Evolutionary conservation across 164 flowering plant species (phyloP), one percentile per base, ranked within the genome.

Genomic region (Umbilicus rupestris): DNA sequence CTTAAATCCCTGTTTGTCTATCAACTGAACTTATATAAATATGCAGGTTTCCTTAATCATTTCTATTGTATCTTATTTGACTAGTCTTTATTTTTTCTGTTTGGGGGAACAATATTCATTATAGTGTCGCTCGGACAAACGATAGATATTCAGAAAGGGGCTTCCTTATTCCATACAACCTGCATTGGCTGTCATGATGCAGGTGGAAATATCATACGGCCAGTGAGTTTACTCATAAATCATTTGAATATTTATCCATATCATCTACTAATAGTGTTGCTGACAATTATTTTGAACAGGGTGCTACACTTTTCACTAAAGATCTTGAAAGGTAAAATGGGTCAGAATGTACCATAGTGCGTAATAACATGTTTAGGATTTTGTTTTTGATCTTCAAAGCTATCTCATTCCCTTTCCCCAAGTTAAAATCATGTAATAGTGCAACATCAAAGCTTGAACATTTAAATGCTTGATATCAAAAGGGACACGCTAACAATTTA

Each of bases 151-250:
- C 80, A 81, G 55, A 82, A 74, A 75, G 97, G 96, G 68, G 88
- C 84, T 7, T 52, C 85, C 20, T 72, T 90, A 76, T 88, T 88
- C 73, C 33, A 72, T 2, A 82, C 62, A 71, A 69, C 94, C 62
- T 93, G 98, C 77, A 93, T 90, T 57, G 98, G 97, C 33, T 90
- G 98, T 70, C 98, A 90, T 74, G 88, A 78, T 76, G 86, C 72
- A 17, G 98, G 98, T 55, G 96, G 97, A 81, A 90, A 93, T 76
- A 83, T 90, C 41, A 79, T 90, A 65, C 96, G 85, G 62, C 97
- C 97, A 16, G 97, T 90, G 72, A 75, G 85, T 69, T 44, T 20
- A 2, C 19, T n/a, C 39, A 31, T 45, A 31, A 35, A 7, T 29
- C 37, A 64, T 1, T 7, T 46, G 2, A 2, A 17, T 4, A 12